Evolutionary conservation across 1,284 basidiomycete species (phyloP).

Genomic region (Tilletia caries): DNA sequence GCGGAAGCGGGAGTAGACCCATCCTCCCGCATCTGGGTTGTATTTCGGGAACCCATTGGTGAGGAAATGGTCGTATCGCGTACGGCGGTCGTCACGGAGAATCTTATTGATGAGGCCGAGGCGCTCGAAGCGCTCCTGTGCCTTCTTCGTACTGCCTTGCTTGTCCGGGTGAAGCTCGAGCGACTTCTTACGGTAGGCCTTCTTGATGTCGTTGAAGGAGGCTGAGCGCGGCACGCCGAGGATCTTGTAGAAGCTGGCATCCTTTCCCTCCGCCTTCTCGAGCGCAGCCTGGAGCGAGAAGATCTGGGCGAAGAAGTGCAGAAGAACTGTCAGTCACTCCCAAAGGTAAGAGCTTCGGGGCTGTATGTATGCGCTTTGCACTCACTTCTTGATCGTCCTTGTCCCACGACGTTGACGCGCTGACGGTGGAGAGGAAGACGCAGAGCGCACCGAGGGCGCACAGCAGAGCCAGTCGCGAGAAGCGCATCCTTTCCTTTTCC

Average conservation of each 20-base stretch:
- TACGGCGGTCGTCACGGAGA: constrained; percentile 45
- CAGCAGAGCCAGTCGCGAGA: constrained; percentile 17
- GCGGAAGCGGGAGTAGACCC: constrained; percentile 46
- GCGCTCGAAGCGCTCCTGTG: constrained; percentile 43
- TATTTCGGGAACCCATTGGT: constrained; percentile 49
- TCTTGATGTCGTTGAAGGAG: constrained; percentile 32
- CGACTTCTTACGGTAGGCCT: constrained; percentile 46
- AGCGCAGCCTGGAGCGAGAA: constrained; percentile 49
- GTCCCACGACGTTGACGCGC: constrained; percentile 31
- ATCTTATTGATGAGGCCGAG: constrained; percentile 51
- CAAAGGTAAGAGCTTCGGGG: too few relatives aligned
- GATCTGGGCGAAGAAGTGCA: constrained; percentile 26
- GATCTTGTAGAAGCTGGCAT: constrained; percentile 46
- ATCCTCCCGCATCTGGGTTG: constrained; percentile 38
- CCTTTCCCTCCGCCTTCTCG: constrained; percentile 35
- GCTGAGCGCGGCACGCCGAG: constrained; percentile 34
- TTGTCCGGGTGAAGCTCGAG: constrained; percentile 51
- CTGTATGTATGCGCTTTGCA: not conserved
- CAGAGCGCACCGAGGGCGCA: constrained; percentile 15
- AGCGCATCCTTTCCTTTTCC: constrained; percentile 4
- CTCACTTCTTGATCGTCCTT: constrained; percentile 43
- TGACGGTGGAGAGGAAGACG: constrained; percentile 20
- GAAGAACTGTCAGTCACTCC: not conserved
- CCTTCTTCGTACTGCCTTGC: constrained; percentile 27
- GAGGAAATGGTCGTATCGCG: constrained; percentile 51